Percentiles rank a stretch among this genome's conserved stretches.
These are phyloP conservation scores for Penicillium coprophilum DNA, from an alignment of 495 filamentous ascomycete genomes.

Conservation along the genomic window DNA sequence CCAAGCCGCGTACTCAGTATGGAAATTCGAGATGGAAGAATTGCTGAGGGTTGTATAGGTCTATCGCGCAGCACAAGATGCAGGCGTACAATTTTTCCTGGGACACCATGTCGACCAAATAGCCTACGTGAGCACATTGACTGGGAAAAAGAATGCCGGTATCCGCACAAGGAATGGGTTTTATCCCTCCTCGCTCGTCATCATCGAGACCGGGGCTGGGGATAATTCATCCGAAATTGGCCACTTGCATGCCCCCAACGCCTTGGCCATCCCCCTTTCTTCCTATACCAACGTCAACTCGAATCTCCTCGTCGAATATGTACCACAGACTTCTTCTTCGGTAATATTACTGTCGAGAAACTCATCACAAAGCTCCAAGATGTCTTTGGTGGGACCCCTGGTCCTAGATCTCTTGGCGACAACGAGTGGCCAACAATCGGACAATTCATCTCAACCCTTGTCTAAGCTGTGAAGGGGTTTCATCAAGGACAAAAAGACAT, in stretches of 20 bases:
- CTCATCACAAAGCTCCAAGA: slow-evolving; percentile 57
- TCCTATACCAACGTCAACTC: slow-evolving; percentile 58
- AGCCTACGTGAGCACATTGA: slow-evolving; percentile 25
- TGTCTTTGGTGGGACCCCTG: slow-evolving; percentile 53
- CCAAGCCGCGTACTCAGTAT: not conserved
- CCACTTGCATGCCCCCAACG: slow-evolving; percentile 27
- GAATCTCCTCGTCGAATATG: slow-evolving; percentile 56
- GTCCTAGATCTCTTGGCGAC: slow-evolving; percentile 41
- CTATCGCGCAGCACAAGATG: slow-evolving; percentile 27
- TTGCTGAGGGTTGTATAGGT: slow-evolving; percentile 18
- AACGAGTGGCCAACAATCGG: slow-evolving; percentile 23
- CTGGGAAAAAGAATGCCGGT: slow-evolving; percentile 29
- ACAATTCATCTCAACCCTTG: not conserved
- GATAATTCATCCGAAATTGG: slow-evolving; percentile 40
- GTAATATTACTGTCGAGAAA: slow-evolving; percentile 51
- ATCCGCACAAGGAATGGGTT: slow-evolving; percentile 36
- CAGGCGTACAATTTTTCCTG: slow-evolving; percentile 40
- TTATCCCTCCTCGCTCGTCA: slow-evolving; percentile 37
- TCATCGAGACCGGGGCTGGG: slow-evolving; percentile 47
- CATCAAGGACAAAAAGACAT: not conserved
- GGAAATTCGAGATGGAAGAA: slow-evolving; percentile 4
- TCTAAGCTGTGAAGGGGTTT: not conserved
- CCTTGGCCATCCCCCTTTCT: slow-evolving; percentile 45
- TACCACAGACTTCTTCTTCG: slow-evolving; percentile 43
- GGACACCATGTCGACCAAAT: slow-evolving; percentile 31